Percentiles rank a stretch among this genome's conserved stretches.
phyloP scores from a whole-genome alignment of 371 early-diverging fungal genomes.

The Apophysomyces sp. region DNA sequence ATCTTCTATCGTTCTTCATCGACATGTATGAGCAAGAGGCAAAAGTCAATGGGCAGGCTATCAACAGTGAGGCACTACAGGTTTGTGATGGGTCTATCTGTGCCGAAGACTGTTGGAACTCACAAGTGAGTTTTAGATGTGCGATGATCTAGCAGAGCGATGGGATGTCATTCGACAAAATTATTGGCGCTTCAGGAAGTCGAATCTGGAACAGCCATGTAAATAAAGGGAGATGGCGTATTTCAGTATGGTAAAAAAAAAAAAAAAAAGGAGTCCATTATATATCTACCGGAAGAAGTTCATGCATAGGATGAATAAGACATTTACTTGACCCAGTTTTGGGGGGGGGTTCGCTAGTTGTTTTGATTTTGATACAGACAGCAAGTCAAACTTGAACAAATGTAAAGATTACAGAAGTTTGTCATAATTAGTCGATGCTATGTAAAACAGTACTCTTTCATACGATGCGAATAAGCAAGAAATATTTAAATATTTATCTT shows the following conservation, averaged over 20 bases:
- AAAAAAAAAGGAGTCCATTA: too few relatives aligned
- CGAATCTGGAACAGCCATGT: conserved; percentile 28
- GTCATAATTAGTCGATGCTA: too few relatives aligned
- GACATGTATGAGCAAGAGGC: conserved; percentile 70
- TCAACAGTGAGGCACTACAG: conserved; percentile 42
- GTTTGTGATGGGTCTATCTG: conserved; percentile 13
- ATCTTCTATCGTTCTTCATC: conserved; percentile 59
- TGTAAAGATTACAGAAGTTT: too few relatives aligned
- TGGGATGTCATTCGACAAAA: conserved; percentile 67
- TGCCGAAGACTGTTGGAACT: background rate
- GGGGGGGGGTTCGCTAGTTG: too few relatives aligned
- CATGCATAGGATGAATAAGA: too few relatives aligned
- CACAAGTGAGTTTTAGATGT: conserved; percentile 32
- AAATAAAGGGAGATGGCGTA: background rate
- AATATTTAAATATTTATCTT: too few relatives aligned
- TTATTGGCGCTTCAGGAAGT: conserved; percentile 75
- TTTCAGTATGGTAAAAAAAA: background rate
- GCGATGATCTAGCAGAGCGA: conserved; percentile 57
- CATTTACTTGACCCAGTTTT: too few relatives aligned
- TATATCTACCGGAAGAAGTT: too few relatives aligned
- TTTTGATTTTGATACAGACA: too few relatives aligned
- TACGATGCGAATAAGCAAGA: too few relatives aligned
- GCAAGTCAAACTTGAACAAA: too few relatives aligned
- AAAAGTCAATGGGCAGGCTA: conserved; percentile 21
- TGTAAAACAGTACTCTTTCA: too few relatives aligned